Percentiles rank a stretch among this genome's conserved stretches.
Evolutionary conservation across 2,329 filamentous ascomycete genomes (phyloP).

Genomic region (Cryphonectria japonica): DNA sequence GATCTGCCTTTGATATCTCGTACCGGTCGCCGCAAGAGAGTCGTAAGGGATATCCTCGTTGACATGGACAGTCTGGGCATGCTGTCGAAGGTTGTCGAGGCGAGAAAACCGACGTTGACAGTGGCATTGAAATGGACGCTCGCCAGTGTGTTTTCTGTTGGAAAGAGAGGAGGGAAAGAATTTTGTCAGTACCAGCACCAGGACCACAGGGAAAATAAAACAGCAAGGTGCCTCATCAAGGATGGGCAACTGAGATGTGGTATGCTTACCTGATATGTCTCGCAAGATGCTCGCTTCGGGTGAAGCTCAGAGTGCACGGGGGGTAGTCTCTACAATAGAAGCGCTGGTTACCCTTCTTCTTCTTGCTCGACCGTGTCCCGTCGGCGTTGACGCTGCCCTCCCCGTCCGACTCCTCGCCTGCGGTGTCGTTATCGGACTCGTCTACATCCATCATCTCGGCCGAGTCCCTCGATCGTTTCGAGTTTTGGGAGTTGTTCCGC

Average conservation of each 20-base stretch:
- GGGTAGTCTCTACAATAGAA: slow-evolving; percentile 97
- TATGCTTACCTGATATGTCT: slow-evolving; percentile 80
- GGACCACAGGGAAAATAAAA: neutral
- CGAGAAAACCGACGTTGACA: slow-evolving; percentile 92
- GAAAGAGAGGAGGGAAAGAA: neutral
- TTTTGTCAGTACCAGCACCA: neutral
- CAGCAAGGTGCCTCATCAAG: neutral
- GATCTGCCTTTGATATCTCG: slow-evolving; percentile 89
- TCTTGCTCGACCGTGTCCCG: slow-evolving; percentile 75
- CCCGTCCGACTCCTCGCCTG: slow-evolving; percentile 57
- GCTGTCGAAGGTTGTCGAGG: slow-evolving; percentile 92
- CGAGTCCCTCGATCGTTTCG: slow-evolving; percentile 63
- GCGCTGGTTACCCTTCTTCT: slow-evolving; percentile 95
- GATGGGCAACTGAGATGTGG: slow-evolving; percentile 13
- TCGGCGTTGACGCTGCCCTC: slow-evolving; percentile 67
- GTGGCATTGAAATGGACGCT: slow-evolving; percentile 95
- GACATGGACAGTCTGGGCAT: slow-evolving; percentile 96
- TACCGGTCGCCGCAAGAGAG: slow-evolving; percentile 89
- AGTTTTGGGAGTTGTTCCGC: slow-evolving; percentile 63
- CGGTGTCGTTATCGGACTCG: slow-evolving; percentile 64
- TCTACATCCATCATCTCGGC: slow-evolving; percentile 78
- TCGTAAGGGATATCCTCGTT: slow-evolving; percentile 96
- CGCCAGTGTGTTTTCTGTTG: slow-evolving; percentile 89
- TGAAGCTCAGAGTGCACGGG: slow-evolving; percentile 93
- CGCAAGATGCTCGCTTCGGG: slow-evolving; percentile 91